Conservation (phyloP, 768 basidiomycete species). For the Rhodocollybia butyracea region DNA sequence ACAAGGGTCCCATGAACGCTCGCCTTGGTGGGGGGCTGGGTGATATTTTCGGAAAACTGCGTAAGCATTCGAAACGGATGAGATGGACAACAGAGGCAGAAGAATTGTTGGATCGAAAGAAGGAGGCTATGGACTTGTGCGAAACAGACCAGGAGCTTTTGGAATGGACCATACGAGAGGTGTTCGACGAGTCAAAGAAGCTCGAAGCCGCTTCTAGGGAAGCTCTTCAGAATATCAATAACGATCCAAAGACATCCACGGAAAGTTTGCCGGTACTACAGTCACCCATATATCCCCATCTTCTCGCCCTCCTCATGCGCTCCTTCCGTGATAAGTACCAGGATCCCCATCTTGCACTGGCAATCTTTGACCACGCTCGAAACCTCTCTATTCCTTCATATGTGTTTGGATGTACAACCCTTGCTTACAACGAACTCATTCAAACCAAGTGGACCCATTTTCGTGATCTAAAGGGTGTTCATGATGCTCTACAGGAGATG, state of each 20-base stretch:
- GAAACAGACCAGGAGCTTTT: slow-evolving; percentile 67
- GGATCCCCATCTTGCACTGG: slow-evolving; percentile 78
- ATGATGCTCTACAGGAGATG: slow-evolving; percentile 79
- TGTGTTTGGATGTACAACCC: slow-evolving; percentile 86
- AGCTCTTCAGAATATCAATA: slow-evolving; percentile 28
- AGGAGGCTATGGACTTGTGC: slow-evolving; percentile 71
- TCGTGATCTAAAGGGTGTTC: slow-evolving; percentile 76
- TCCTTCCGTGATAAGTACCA: slow-evolving; percentile 74
- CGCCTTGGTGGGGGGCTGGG: slow-evolving; percentile 28
- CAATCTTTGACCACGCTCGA: slow-evolving; percentile 79
- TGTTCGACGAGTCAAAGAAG: slow-evolving; percentile 58
- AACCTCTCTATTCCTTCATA: slow-evolving; percentile 75
- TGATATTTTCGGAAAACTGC: slow-evolving; percentile 55
- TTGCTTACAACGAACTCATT: slow-evolving; percentile 86
- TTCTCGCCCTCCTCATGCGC: slow-evolving; percentile 75
- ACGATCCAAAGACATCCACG: slow-evolving; percentile 15
- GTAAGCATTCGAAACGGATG: slow-evolving; percentile 44
- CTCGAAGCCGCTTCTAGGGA: slow-evolving; percentile 46
- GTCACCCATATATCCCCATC: slow-evolving; percentile 65
- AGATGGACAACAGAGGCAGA: slow-evolving; percentile 51
- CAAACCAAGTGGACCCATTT: slow-evolving; percentile 82
- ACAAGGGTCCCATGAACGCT: background rate
- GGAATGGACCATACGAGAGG: slow-evolving; percentile 65
- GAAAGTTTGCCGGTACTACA: slow-evolving; percentile 41
- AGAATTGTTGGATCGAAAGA: slow-evolving; percentile 61